Evolutionary conservation across 441 rosid species (phyloP).

Genomic region (Codiaeum variegatum): DNA sequence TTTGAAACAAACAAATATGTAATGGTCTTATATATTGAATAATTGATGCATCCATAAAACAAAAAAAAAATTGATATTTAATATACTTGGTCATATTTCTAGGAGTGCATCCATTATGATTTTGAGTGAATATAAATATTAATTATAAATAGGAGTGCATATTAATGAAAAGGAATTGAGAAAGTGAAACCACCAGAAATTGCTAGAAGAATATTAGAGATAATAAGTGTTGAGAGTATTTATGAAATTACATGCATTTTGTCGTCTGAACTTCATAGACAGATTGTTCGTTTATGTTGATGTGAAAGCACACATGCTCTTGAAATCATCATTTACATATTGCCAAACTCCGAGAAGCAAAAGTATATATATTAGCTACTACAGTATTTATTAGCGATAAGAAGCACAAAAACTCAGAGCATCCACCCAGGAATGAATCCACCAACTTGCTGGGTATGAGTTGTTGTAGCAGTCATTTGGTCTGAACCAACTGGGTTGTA

Average conservation of each 20-base stretch:
- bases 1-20: too few species aligned
- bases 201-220: neutral
- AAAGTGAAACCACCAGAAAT: neutral
- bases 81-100: too few species aligned
- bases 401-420: constrained; percentile 43
- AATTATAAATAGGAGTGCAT: too few species aligned
- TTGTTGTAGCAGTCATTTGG: constrained; percentile 47
- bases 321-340: constrained; percentile 35
- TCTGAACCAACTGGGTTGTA: constrained; percentile 59
- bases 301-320: constrained; percentile 13
- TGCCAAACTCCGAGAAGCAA: constrained; percentile 25
- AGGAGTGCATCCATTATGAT: too few species aligned
- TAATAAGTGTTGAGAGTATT: neutral
- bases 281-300: constrained; percentile 26
- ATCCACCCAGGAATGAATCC: constrained; percentile 98
- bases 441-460: constrained; percentile 58
- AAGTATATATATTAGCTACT: constrained; percentile 1
- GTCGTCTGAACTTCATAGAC: constrained; percentile 27
- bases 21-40: too few species aligned
- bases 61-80: too few species aligned
- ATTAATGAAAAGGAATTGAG: too few species aligned
- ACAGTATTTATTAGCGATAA: constrained; percentile 3
- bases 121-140: too few species aligned
- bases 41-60: too few species aligned
- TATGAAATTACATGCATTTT: constrained; percentile 19